phyloP scores from a whole-genome alignment of 1,139 yeast genomes.

The Kurtzmaniella natalensis region DNA sequence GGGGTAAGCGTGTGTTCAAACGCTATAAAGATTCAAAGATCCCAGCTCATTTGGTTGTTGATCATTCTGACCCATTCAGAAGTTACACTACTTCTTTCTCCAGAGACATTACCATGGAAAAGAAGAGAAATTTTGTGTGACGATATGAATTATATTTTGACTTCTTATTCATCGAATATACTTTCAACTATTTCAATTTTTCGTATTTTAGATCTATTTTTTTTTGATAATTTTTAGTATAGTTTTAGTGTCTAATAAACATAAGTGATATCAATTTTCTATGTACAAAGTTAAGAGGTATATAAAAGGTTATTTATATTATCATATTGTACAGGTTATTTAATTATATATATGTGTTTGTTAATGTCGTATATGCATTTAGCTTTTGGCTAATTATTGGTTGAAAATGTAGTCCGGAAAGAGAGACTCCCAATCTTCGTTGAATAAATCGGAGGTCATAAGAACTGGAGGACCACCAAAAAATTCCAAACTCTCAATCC shows the following conservation, averaged over 20 bases:
- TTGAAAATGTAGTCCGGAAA: slow-evolving; percentile 34
- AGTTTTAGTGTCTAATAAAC: too few species aligned
- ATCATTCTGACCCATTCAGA: slow-evolving; percentile 1
- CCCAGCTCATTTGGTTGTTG: slow-evolving; percentile 1
- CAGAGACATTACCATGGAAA: neutral
- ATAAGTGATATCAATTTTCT: too few species aligned
- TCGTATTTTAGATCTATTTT: too few species aligned
- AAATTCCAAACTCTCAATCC: slow-evolving; percentile 22
- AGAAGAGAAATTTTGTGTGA: slow-evolving; percentile 27
- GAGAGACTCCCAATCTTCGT: slow-evolving; percentile 48
- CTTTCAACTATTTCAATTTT: too few species aligned
- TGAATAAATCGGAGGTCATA: slow-evolving; percentile 48
- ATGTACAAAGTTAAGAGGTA: too few species aligned
- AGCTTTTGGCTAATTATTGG: slow-evolving; percentile 9
- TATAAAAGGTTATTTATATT: too few species aligned
- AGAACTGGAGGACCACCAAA: slow-evolving; percentile 52
- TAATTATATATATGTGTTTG: too few species aligned
- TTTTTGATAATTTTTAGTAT: too few species aligned
- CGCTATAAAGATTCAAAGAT: neutral
- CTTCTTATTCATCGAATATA: too few species aligned
- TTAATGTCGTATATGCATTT: too few species aligned
- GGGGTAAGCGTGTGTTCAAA: slow-evolving; percentile 46
- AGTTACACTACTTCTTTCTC: neutral
- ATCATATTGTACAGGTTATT: too few species aligned
- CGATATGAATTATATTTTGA: too few species aligned